Base-by-base conservation (phyloP, 495 filamentous ascomycete genomes). In the Chaetomium fimeti region DNA sequence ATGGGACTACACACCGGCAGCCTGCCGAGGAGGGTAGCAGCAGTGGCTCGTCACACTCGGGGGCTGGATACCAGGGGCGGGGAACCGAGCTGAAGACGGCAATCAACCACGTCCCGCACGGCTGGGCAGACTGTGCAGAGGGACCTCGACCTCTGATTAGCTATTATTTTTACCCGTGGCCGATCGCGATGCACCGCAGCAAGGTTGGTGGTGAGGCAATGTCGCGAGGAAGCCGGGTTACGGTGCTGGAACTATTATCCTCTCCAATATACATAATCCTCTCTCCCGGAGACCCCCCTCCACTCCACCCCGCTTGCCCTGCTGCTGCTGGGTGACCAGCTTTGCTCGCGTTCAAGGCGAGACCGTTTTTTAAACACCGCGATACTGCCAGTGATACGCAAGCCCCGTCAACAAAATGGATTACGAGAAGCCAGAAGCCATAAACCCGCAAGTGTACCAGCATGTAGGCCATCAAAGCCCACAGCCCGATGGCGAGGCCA, bases 401-500 rank as follows among this genome's bases (percentile, higher is more conserved):
- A 43, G 11, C 40, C 5, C 13, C 40, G 16, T 3, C 40, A 11
- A 16, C 15, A 11, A 16, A 36, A 74, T 74, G 72, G 75, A 77
- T 56, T 74, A 74, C 56, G 73, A 73, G 38, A 77, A 76, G 38
- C 68, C 65, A 25, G 68, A 70, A 38, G 68, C 68, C 11, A n/a
- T 70, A 29, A 63, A 54, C n/a, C 68, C 68, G 0, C 68, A 70
- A 12, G 42, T 61, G 20, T 67, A 56, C 47, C 49, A 28, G 0
- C 29, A 61, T 16, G 11, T 20, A 15, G 51, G 61, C 45, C 54
- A 64, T 29, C 68, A 66, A 16, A 67, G 64, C 24, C 68, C 65
- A 1, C 64, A 64, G 43, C 68, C 65, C 3, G 68, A 67, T 58
- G 69, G 66, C 45, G 71, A 78, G 52, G 69, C 65, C 16, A 71